phyloP scores from a whole-genome alignment of 148 eudicot genomes.

The Rhododendron kiyosumense region DNA sequence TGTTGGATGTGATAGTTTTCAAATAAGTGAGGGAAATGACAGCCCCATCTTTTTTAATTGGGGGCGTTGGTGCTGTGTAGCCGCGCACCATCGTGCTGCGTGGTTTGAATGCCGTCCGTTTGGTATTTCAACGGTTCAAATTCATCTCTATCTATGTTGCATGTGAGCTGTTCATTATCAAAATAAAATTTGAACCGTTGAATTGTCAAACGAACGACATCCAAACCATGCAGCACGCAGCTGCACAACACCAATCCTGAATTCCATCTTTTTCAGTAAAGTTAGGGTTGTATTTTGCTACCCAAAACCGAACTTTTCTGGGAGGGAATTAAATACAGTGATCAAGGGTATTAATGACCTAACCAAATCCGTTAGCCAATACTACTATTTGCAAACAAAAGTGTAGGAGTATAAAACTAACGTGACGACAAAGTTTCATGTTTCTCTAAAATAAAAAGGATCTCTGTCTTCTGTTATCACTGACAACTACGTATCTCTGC shows the following conservation, averaged over 20 bases:
- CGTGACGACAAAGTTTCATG: slow-evolving; percentile 13
- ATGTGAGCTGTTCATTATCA: no score
- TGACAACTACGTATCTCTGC: slow-evolving; percentile 20
- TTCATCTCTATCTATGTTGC: no score
- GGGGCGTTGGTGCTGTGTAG: no score
- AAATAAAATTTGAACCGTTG: no score
- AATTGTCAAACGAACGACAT: no score
- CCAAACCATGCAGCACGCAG: rapidly evolving
- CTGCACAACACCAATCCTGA: no score
- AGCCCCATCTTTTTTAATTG: background rate
- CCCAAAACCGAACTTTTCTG: background rate
- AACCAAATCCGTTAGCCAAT: background rate
- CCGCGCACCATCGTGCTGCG: no score
- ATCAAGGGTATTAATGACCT: background rate
- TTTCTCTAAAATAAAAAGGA: slow-evolving; percentile 4
- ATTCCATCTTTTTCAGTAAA: slow-evolving; percentile 20
- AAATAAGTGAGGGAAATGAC: slow-evolving; percentile 14
- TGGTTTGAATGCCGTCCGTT: no score
- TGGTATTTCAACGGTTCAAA: no score
- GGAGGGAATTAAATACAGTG: background rate
- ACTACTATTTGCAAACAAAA: slow-evolving; percentile 1
- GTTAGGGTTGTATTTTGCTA: slow-evolving; percentile 4
- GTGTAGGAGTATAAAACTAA: background rate
- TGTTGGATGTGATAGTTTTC: slow-evolving; percentile 19
- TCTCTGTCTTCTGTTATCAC: slow-evolving; percentile 23